These are phyloP conservation scores for Pseudodiploospora longispora DNA, from an alignment of 2,329 filamentous ascomycete genomes.

Conservation along the genomic window DNA sequence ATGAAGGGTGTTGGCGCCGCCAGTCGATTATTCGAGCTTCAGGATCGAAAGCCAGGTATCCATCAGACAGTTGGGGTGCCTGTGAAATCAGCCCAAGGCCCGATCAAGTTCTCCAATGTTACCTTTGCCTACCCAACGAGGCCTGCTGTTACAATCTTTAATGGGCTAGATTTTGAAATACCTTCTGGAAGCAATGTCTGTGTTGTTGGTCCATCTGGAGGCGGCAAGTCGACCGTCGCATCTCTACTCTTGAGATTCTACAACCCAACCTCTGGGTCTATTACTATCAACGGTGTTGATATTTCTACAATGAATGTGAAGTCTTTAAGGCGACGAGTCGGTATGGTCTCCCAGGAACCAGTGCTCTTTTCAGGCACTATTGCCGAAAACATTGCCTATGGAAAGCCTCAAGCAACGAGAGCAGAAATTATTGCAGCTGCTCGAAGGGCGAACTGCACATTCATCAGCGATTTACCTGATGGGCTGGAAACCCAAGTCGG, in stretches of 20 bases:
- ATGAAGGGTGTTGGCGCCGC: conserved; percentile 99
- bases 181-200: conserved; percentile 91
- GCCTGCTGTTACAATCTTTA: conserved; percentile 86
- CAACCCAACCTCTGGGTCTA: conserved; percentile 65
- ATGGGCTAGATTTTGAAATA: conserved; percentile 80
- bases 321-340: conserved; percentile 83
- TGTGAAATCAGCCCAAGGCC: conserved; percentile 76
- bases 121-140: conserved; percentile 88
- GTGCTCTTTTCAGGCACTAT: conserved; percentile 83
- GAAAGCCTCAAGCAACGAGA: conserved; percentile 68
- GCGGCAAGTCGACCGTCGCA: conserved; percentile 92
- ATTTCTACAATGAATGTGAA: conserved; percentile 86
- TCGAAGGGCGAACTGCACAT: conserved; percentile 87
- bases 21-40: conserved; percentile 90
- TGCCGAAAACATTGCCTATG: conserved; percentile 82
- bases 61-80: conserved; percentile 74
- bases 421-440: conserved; percentile 81
- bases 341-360: conserved; percentile 91
- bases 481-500: conserved; percentile 92
- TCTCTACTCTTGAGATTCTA: conserved; percentile 91
- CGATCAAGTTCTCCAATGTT: conserved; percentile 81
- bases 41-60: conserved; percentile 81
- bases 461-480: conserved; percentile 94
- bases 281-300: conserved; percentile 78
- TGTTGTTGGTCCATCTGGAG: conserved; percentile 91